phyloP scores from a whole-genome alignment of 2,329 filamentous ascomycete genomes.

The Metarhizium rileyi region DNA sequence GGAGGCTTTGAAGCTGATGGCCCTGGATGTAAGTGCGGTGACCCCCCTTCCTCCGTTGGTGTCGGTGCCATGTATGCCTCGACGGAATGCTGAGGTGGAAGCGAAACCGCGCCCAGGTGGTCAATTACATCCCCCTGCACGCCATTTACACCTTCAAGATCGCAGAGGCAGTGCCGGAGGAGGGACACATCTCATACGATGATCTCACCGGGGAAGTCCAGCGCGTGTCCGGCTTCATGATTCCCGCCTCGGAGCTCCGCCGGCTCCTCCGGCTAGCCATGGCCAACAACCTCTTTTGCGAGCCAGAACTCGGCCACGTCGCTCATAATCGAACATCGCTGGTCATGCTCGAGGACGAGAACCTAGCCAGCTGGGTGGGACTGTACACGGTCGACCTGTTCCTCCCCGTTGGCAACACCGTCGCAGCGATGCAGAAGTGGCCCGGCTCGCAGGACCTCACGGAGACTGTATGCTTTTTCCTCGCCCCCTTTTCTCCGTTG shows the following conservation, averaged over 20 bases:
- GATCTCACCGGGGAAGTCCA: constrained; percentile 18
- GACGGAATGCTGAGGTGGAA: background rate
- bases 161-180: constrained; percentile 18
- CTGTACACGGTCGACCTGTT: constrained; percentile 20
- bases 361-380: constrained; percentile 21
- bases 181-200: constrained; percentile 17
- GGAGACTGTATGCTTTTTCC: constrained; percentile 15
- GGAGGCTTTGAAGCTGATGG: constrained; percentile 15
- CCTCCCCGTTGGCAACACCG: constrained; percentile 19
- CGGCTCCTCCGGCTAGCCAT: constrained; percentile 30
- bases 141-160: constrained; percentile 22
- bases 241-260: constrained; percentile 19
- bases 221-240: constrained; percentile 25
- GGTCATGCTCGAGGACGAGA: constrained; percentile 18
- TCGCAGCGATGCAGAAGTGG: constrained; percentile 26
- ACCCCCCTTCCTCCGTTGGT: background rate
- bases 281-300: constrained; percentile 28
- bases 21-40: constrained; percentile 21
- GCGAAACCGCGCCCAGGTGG: constrained; percentile 8
- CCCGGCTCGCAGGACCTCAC: constrained; percentile 24
- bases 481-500: background rate
- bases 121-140: constrained; percentile 20
- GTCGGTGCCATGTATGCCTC: too few relatives aligned
- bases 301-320: constrained; percentile 26
- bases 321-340: constrained; percentile 28